A percentile compares a stretch with the other conserved stretches of the same genome.
Conservation (phyloP, 192 early-diverging fungal genomes). For the Podila verticillata region DNA sequence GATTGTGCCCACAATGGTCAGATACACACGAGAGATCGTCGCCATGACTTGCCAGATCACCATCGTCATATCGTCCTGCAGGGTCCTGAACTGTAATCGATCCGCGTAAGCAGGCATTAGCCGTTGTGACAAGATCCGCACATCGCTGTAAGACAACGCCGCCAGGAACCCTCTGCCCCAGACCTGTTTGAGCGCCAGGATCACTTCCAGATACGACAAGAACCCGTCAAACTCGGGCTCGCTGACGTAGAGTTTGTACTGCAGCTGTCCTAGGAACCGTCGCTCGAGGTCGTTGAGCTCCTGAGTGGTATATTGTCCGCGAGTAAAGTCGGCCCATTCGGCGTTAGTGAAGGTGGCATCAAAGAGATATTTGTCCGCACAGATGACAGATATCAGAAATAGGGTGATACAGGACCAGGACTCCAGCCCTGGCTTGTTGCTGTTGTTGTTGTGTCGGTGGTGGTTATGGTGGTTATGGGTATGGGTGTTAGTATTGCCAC, state of each 20-base stretch:
- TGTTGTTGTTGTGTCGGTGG: background rate
- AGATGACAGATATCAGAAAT: conserved; percentile 56
- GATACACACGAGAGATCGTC: conserved; percentile 29
- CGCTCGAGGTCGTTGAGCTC: conserved; percentile 54
- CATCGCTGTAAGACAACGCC: conserved; percentile 52
- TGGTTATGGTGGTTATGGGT: background rate
- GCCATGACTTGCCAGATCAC: conserved; percentile 47
- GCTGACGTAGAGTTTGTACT: conserved; percentile 54
- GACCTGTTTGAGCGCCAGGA: conserved; percentile 51
- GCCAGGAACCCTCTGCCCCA: conserved; percentile 47
- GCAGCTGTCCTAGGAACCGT: conserved; percentile 52
- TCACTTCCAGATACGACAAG: conserved; percentile 55
- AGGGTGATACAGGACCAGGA: conserved; percentile 56
- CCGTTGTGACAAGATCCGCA: conserved; percentile 53
- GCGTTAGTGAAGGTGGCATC: conserved; percentile 58
- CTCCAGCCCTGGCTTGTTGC: conserved; percentile 10
- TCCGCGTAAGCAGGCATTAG: conserved; percentile 47
- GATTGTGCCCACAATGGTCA: conserved; percentile 30
- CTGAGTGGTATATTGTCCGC: conserved; percentile 35
- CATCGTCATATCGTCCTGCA: conserved; percentile 39
- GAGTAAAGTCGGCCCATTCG: conserved; percentile 59
- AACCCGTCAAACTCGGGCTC: conserved; percentile 56
- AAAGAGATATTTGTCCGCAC: conserved; percentile 63
- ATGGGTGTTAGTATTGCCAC: background rate
- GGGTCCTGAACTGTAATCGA: conserved; percentile 47